Conservation (phyloP, 345 rosid species). For the Kernera saxatilis region DNA sequence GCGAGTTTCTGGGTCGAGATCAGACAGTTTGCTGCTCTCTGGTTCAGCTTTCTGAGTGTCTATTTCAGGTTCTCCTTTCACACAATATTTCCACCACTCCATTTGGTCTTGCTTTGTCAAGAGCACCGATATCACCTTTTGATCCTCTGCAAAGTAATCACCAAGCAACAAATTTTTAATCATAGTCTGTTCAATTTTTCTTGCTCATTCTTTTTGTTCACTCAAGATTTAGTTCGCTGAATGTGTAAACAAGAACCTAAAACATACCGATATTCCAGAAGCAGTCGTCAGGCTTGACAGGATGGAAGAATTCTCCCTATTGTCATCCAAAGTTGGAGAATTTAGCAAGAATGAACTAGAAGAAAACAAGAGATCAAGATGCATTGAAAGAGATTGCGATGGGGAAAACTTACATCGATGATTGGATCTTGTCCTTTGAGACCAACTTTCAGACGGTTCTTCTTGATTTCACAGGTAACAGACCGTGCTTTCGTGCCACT, state of each 20-base stretch:
- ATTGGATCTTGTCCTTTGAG: slow-evolving; percentile 79
- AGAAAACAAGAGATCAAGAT: neutral
- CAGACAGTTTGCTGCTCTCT: slow-evolving; percentile 74
- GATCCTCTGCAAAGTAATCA: slow-evolving; percentile 24
- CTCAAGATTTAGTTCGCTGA: neutral
- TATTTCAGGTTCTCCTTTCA: slow-evolving; percentile 79
- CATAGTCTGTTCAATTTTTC: neutral
- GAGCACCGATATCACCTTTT: slow-evolving; percentile 37
- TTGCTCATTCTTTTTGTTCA: neutral
- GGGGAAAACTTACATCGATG: slow-evolving; percentile 51
- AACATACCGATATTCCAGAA: slow-evolving; percentile 86
- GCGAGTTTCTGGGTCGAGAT: slow-evolving; percentile 79
- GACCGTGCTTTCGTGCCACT: slow-evolving; percentile 68
- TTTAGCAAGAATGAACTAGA: neutral
- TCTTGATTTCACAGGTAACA: slow-evolving; percentile 74
- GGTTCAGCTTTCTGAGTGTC: slow-evolving; percentile 96
- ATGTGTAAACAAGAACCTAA: neutral
- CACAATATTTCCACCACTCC: slow-evolving; percentile 91
- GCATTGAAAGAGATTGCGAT: neutral
- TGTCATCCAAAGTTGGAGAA: neutral
- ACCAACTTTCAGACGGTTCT: slow-evolving; percentile 77
- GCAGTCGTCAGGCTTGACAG: slow-evolving; percentile 77
- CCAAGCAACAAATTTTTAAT: neutral
- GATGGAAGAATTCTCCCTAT: slow-evolving; percentile 64
- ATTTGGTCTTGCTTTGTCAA: slow-evolving; percentile 86